Evolutionary conservation across 2,329 filamentous ascomycete species (phyloP), one percentile per base, ranked within the genome.

Genomic region (Nemania sp.): DNA sequence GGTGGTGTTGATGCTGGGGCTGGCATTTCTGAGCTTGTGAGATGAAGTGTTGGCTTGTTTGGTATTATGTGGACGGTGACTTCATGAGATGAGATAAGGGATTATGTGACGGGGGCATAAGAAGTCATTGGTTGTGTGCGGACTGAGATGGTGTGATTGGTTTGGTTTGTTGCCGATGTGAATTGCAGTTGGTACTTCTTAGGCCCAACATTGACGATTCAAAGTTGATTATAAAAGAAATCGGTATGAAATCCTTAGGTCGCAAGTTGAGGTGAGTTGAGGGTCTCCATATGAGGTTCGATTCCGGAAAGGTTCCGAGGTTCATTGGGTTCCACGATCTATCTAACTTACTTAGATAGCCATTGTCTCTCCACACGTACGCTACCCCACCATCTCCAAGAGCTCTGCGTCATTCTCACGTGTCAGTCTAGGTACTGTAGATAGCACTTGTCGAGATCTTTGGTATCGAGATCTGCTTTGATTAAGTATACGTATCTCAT

Each of bases 381-480:
- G 41, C 49, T 24, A 60, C 64, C 66, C 66, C 59, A 62, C 67
- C 55, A 64, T 35, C 35, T 41, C 38, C 43, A 24, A 29, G 29
- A 29, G 32, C 26, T 47, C 66, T 71, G 71, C 72, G 71, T 75
- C 74, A 74, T 72, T 69, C 55, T 66, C 68, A 73, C 70, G 67
- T 74, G 73, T 15, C 35, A 7, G 11, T 45, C 13, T 32, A 43
- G 18, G 29, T 32, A 35, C 32, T 35, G 32, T n/a, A n/a, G 32
- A 35, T 32, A 20, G 5, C 24, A 29, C 26, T 2, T n/a, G 51
- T 32, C n/a, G 24, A 47, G 45, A 41, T 24, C n/a, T 45, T 51
- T 3, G 47, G 54, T 55, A 4, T 20, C 38, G 41, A 51, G 24
- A 59, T 20, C 35, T 26, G 41, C 20, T 35, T 18, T 32, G n/a